A percentile compares a stretch with the other conserved stretches of the same genome.
Conservation (phyloP, 2,329 filamentous ascomycete species). For the Plectosphaerella cucumerina region DNA sequence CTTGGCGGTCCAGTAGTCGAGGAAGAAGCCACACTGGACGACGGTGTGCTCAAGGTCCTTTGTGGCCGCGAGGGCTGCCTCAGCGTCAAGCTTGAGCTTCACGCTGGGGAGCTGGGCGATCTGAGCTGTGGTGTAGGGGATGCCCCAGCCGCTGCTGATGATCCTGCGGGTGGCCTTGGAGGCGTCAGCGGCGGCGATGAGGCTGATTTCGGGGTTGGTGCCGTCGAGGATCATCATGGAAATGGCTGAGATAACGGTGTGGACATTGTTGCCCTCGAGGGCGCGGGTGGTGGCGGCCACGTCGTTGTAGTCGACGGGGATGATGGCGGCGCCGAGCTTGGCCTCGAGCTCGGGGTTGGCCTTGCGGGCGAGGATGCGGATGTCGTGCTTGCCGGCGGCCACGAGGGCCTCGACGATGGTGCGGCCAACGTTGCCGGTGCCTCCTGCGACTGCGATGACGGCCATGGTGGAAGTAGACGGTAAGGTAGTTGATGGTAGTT, state of each 20-base stretch:
- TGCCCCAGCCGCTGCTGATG: constrained; percentile 37
- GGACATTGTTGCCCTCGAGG: constrained; percentile 30
- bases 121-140: constrained; percentile 26
- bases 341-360: too few relatives aligned
- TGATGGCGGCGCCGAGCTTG: constrained; percentile 3
- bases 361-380: background rate
- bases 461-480: too few relatives aligned
- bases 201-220: constrained; percentile 27
- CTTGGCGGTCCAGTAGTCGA: constrained; percentile 40
- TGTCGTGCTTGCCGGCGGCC: background rate
- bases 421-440: constrained; percentile 5
- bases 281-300: constrained; percentile 14
- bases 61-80: constrained; percentile 23
- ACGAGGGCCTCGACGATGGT: background rate
- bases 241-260: constrained; percentile 40
- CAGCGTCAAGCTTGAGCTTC: constrained; percentile 6
- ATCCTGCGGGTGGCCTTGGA: constrained; percentile 32
- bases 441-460: constrained; percentile 6
- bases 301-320: constrained; percentile 22
- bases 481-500: too few relatives aligned
- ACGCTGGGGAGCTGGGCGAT: constrained; percentile 4
- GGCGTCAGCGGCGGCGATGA: constrained; percentile 37
- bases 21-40: constrained; percentile 36
- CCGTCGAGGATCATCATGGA: constrained; percentile 23
- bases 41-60: constrained; percentile 31